These are phyloP conservation scores for Magnusiomyces fungicola DNA, from an alignment of 1,139 yeast species.

Conservation along the genomic window DNA sequence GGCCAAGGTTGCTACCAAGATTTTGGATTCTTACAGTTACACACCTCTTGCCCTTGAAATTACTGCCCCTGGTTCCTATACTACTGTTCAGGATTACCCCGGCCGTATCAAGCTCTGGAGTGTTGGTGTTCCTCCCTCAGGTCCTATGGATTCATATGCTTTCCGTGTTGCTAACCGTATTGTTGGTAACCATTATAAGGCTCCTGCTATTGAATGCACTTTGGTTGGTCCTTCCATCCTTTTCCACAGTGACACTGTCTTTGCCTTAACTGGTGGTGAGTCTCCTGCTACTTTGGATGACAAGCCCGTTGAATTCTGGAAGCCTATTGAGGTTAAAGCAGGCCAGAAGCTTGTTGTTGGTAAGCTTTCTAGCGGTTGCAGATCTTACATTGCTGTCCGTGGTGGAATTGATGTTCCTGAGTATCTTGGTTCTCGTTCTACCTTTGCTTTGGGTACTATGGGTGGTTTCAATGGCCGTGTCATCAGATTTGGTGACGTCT, in stretches of 20 bases:
- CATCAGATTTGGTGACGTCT: conserved; percentile 83
- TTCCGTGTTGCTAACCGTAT: conserved; percentile 83
- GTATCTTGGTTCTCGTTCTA: conserved; percentile 91
- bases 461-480: conserved; percentile 95
- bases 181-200: conserved; percentile 73
- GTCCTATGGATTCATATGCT: conserved; percentile 93
- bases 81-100: conserved; percentile 94
- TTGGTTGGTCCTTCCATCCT: conserved; percentile 76
- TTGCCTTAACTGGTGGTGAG: conserved; percentile 83
- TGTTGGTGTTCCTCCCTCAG: conserved; percentile 94
- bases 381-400: conserved; percentile 82
- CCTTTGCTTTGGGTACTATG: conserved; percentile 88
- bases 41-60: conserved; percentile 79
- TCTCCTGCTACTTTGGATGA: conserved; percentile 64
- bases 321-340: conserved; percentile 57
- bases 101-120: conserved; percentile 89
- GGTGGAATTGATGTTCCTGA: conserved; percentile 94
- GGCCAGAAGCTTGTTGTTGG: conserved; percentile 82
- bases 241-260: conserved; percentile 71
- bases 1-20: conserved; percentile 80
- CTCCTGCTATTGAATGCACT: conserved; percentile 90
- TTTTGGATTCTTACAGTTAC: conserved; percentile 75
- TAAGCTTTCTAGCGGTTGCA: conserved; percentile 71
- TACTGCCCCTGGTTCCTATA: conserved; percentile 81
- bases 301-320: conserved; percentile 51